These are phyloP conservation scores for Chamaecyparis obtusa DNA, from an alignment of 75 land plant species.

Conservation along the genomic window DNA sequence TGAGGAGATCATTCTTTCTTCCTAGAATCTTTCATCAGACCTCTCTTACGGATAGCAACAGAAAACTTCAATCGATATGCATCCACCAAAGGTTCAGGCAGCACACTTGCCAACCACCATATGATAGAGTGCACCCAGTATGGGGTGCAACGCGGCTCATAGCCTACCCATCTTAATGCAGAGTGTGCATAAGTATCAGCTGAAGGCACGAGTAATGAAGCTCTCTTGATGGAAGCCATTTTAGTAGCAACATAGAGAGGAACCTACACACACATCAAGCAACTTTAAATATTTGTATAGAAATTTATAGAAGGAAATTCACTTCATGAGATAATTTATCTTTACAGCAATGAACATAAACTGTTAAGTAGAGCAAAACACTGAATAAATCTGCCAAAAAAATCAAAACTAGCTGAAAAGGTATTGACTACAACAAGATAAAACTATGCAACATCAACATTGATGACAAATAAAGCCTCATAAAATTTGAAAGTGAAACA, in stretches of 20 bases:
- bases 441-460: background rate
- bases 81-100: conserved; percentile 66
- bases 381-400: background rate
- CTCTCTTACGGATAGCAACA: conserved; percentile 60
- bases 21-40: conserved; percentile 63
- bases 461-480: background rate
- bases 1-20: conserved; percentile 37
- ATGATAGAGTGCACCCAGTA: conserved; percentile 84
- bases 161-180: conserved; percentile 62
- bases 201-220: conserved; percentile 71
- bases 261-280: conserved; percentile 36
- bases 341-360: background rate
- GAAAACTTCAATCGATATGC: conserved; percentile 51
- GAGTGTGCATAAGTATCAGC: conserved; percentile 57
- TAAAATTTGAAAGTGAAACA: background rate
- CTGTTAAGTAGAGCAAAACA: background rate
- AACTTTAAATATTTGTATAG: background rate
- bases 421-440: background rate
- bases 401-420: background rate
- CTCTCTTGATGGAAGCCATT: conserved; percentile 71
- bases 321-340: background rate
- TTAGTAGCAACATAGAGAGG: conserved; percentile 93
- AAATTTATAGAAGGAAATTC: background rate
- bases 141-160: conserved; percentile 76
- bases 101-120: conserved; percentile 42